phyloP scores from a whole-genome alignment of 768 basidiomycete genomes.

The Galerina sulciceps region DNA sequence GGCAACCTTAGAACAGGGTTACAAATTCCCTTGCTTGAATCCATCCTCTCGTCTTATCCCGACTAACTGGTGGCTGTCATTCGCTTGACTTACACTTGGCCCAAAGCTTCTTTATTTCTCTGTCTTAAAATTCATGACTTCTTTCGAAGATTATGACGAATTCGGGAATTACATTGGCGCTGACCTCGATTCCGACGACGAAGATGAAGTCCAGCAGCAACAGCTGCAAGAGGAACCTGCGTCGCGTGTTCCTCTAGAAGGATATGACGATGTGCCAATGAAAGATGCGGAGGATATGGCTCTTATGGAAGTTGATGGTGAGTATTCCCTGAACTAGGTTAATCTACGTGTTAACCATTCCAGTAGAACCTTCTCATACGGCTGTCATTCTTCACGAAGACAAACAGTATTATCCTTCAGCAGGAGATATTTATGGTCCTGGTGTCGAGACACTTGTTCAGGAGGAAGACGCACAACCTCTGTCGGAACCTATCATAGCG shows the following conservation, averaged over 20 bases:
- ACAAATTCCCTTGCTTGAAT: constrained; percentile 27
- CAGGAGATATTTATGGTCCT: constrained; percentile 87
- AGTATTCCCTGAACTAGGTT: background rate
- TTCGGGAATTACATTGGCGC: constrained; percentile 98
- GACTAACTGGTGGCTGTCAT: background rate
- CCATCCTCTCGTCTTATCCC: constrained; percentile 6
- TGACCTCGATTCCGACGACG: constrained; percentile 90
- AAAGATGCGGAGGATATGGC: constrained; percentile 59
- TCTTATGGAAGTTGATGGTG: constrained; percentile 81
- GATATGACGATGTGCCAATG: constrained; percentile 76
- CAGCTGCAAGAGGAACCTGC: constrained; percentile 35
- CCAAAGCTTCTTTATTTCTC: background rate
- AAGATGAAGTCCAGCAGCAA: constrained; percentile 58
- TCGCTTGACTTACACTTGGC: background rate
- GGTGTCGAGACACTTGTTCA: constrained; percentile 97
- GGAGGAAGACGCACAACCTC: constrained; percentile 96
- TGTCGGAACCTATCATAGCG: constrained; percentile 93
- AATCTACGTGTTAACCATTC: background rate
- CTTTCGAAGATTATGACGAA: constrained; percentile 87
- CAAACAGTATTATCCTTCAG: constrained; percentile 97
- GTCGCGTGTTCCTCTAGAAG: constrained; percentile 69
- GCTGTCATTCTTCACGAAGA: constrained; percentile 94
- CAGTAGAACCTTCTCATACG: constrained; percentile 73
- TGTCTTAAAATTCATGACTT: constrained; percentile 37
- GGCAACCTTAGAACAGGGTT: constrained; percentile 31